Conservation (phyloP, 1,139 yeast species). For the Blastobotrys raffinosifermentans region DNA sequence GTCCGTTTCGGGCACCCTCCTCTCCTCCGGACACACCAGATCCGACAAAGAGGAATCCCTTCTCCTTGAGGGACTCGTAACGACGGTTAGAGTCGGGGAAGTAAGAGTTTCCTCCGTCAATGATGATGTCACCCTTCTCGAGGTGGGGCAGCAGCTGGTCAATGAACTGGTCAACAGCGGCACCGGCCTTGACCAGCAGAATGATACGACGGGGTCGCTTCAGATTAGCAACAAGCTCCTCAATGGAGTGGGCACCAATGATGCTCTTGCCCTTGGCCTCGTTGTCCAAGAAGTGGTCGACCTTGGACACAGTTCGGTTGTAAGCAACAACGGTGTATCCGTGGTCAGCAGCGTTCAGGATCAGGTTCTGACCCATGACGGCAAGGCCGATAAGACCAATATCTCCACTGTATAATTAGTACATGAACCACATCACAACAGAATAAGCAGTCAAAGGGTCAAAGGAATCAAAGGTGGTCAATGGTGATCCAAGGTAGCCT, state of each 20-base stretch:
- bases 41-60: slow-evolving; percentile 92
- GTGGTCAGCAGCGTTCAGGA: slow-evolving; percentile 96
- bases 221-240: slow-evolving; percentile 80
- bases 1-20: slow-evolving; percentile 99
- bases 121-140: slow-evolving; percentile 96
- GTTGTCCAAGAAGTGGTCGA: slow-evolving; percentile 84
- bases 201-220: slow-evolving; percentile 97
- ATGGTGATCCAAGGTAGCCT: too few species aligned
- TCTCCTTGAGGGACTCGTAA: slow-evolving; percentile 75
- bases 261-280: slow-evolving; percentile 95
- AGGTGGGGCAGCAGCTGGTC: slow-evolving; percentile 79
- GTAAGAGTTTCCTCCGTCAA: slow-evolving; percentile 99
- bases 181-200: slow-evolving; percentile 93
- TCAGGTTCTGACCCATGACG: slow-evolving; percentile 99
- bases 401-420: slow-evolving; percentile 41
- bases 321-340: slow-evolving; percentile 92
- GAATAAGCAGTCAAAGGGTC: too few species aligned
- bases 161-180: slow-evolving; percentile 89
- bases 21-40: slow-evolving; percentile 99
- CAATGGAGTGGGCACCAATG: slow-evolving; percentile 90
- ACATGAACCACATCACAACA: neutral
- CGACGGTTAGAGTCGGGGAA: slow-evolving; percentile 99
- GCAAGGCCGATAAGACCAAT: slow-evolving; percentile 99
- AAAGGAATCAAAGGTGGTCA: too few species aligned
- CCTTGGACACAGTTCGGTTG: slow-evolving; percentile 96